Conservation (phyloP, 371 early-diverging fungal species). For the Saksenaea oblongispora region DNA sequence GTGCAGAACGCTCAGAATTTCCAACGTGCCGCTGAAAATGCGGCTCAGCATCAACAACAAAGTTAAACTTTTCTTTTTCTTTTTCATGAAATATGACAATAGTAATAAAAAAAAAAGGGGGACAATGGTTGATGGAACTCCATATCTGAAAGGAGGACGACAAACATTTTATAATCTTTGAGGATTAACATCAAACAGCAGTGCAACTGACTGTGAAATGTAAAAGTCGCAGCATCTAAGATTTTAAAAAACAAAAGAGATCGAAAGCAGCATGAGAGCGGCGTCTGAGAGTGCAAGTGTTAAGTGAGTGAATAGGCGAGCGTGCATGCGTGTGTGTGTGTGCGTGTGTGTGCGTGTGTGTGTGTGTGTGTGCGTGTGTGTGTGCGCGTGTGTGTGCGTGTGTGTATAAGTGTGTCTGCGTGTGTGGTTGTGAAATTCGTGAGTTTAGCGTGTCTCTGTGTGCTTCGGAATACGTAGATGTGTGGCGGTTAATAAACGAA, state of each 20-base stretch:
- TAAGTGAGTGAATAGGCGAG: background rate
- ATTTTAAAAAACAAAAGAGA: background rate
- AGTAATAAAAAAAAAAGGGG: background rate
- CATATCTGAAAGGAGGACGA: too few relatives aligned
- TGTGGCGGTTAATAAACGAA: background rate
- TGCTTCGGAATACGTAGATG: background rate
- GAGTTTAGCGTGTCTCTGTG: background rate
- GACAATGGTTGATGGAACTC: background rate
- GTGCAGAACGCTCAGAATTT: constrained; percentile 40
- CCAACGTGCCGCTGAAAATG: constrained; percentile 24
- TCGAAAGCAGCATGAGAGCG: background rate
- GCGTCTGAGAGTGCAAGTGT: background rate
- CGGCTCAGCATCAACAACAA: constrained; percentile 12
- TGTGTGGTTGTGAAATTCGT: background rate
- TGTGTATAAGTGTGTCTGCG: background rate
- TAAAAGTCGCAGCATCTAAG: background rate
- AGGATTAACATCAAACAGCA: background rate
- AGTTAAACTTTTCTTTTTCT: background rate
- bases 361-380: background rate
- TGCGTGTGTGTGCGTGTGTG: background rate
- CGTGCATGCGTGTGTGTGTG: background rate
- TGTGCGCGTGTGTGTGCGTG: background rate
- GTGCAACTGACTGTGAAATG: background rate
- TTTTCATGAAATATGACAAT: background rate
- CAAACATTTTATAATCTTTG: background rate